A percentile compares a stretch with the other conserved stretches of the same genome.
Conservation (phyloP, 2,329 filamentous ascomycete species). For the Cryphonectria radicalis region DNA sequence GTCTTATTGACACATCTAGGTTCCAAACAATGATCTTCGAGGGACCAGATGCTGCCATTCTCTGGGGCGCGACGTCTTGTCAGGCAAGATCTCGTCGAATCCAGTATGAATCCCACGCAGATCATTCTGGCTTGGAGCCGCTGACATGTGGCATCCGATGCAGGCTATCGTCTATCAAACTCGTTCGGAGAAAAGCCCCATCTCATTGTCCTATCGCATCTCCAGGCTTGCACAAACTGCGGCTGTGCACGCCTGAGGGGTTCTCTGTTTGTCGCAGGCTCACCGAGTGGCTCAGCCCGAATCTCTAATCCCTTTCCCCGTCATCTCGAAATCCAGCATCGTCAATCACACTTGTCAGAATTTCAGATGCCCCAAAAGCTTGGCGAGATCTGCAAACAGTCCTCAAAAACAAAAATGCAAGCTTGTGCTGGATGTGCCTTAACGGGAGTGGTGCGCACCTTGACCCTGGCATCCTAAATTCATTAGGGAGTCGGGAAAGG, state of each 20-base stretch:
- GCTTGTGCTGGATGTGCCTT: background rate
- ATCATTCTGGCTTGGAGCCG: background rate
- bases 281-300: background rate
- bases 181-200: background rate
- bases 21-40: conserved; percentile 22
- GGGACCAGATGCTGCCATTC: background rate
- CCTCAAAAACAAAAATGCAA: background rate
- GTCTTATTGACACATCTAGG: conserved; percentile 6
- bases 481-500: conserved; percentile 2
- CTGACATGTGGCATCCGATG: background rate
- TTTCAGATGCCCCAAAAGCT: background rate
- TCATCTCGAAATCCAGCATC: background rate
- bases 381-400: background rate
- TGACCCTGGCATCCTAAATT: background rate
- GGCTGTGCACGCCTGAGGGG: background rate
- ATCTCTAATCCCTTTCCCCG: background rate
- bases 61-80: conserved; percentile 6
- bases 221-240: background rate
- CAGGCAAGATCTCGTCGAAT: conserved; percentile 7
- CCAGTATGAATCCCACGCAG: conserved; percentile 10
- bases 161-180: conserved; percentile 11
- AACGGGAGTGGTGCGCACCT: background rate
- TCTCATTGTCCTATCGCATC: conserved; percentile 1
- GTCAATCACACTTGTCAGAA: background rate
- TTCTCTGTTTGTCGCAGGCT: background rate